Evolutionary conservation across 148 eudicot species (phyloP).

Genomic region (Spergularia marina): DNA sequence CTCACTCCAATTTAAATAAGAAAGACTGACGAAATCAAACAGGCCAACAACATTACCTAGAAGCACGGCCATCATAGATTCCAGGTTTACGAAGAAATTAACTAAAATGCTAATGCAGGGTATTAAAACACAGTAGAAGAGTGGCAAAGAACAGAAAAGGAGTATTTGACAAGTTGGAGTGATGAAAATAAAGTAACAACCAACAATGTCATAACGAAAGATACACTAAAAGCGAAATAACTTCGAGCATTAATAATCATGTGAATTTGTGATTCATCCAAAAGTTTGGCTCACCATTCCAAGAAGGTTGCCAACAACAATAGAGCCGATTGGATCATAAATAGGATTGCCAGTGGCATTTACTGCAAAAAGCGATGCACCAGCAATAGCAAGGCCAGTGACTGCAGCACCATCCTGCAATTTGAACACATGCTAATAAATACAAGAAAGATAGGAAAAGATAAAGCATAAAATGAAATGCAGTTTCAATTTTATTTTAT

Average conservation of each 20-base stretch:
- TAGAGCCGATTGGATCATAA: constrained; percentile 93
- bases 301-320: constrained; percentile 87
- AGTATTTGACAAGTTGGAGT: background rate
- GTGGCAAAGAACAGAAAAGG: background rate
- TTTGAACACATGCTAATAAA: background rate
- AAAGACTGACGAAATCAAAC: no score
- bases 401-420: constrained; percentile 97
- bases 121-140: background rate
- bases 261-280: background rate
- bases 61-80: background rate
- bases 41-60: no score
- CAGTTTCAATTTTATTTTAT: background rate
- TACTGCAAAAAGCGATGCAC: constrained; percentile 86
- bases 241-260: background rate
- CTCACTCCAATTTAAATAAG: no score
- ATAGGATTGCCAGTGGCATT: constrained; percentile 87
- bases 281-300: constrained; percentile 57
- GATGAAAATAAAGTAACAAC: background rate
- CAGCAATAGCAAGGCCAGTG: constrained; percentile 82
- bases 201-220: background rate
- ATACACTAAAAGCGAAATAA: background rate
- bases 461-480: background rate
- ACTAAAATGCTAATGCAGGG: background rate
- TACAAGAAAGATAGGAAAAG: background rate
- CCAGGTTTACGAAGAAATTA: background rate